Percentiles rank a stretch among this genome's conserved stretches.
phyloP scores from a whole-genome alignment of 257 asterid species.

The Forsythia suspensa region DNA sequence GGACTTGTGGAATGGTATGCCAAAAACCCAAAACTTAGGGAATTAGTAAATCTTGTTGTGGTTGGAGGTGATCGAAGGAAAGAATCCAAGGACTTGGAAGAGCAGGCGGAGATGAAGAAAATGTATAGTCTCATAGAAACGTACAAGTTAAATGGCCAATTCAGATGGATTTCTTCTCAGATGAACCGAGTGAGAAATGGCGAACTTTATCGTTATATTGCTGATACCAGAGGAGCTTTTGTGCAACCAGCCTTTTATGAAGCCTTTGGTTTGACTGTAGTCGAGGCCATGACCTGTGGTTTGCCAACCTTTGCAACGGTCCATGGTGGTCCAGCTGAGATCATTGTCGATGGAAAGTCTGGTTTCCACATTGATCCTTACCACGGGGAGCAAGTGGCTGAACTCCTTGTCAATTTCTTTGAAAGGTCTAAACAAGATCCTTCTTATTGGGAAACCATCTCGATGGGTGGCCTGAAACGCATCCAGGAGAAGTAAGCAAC shows the following conservation, averaged over 20 bases:
- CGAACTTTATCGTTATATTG: constrained; percentile 89
- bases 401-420: constrained; percentile 67
- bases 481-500: constrained; percentile 79
- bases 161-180: constrained; percentile 98
- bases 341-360: constrained; percentile 74
- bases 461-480: constrained; percentile 70
- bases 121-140: constrained; percentile 79
- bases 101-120: constrained; percentile 93
- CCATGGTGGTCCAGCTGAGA: constrained; percentile 98
- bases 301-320: constrained; percentile 89
- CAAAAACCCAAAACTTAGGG: constrained; percentile 76
- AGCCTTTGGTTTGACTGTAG: constrained; percentile 95
- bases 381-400: constrained; percentile 73
- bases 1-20: constrained; percentile 91
- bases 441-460: constrained; percentile 70
- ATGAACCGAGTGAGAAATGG: constrained; percentile 98
- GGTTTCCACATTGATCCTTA: constrained; percentile 99
- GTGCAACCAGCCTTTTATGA: constrained; percentile 99
- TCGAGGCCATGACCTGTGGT: constrained; percentile 99
- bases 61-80: constrained; percentile 95
- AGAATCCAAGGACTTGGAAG: constrained; percentile 93
- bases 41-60: constrained; percentile 74
- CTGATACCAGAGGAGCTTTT: constrained; percentile 78
- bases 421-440: constrained; percentile 72
- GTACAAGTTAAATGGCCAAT: constrained; percentile 74